These are phyloP conservation scores for Parascedosporium putredinis DNA, from an alignment of 2,329 filamentous ascomycete species.

Conservation along the genomic window DNA sequence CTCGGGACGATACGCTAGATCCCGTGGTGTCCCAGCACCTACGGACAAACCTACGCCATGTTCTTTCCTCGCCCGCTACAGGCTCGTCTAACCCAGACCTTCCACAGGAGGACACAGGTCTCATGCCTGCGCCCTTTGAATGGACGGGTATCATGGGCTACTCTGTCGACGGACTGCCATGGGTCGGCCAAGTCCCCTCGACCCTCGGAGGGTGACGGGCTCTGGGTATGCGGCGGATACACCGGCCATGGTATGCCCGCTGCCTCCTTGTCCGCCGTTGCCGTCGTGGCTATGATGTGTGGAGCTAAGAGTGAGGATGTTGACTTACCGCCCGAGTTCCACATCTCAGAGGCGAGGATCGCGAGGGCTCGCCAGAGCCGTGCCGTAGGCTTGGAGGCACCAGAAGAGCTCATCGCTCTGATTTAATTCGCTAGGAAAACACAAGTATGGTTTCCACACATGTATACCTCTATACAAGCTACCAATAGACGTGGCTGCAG, in stretches of 20 bases:
- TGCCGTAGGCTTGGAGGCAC: neutral
- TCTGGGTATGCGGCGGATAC: conserved; percentile 58
- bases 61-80: conserved; percentile 32
- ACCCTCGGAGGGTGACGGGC: conserved; percentile 35
- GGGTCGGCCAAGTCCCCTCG: conserved; percentile 57
- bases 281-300: conserved; percentile 50
- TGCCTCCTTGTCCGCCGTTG: conserved; percentile 55
- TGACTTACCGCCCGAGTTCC: conserved; percentile 33
- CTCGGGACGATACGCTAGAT: conserved; percentile 50
- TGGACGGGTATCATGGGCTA: conserved; percentile 81
- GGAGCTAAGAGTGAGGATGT: conserved; percentile 26
- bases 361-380: neutral
- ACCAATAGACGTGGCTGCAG: too few relatives aligned
- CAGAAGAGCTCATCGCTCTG: neutral
- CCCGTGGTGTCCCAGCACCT: conserved; percentile 45
- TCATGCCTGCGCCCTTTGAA: conserved; percentile 44
- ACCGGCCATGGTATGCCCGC: conserved; percentile 72
- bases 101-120: neutral
- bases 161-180: conserved; percentile 55
- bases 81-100: neutral
- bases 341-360: conserved; percentile 20
- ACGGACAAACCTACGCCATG: conserved; percentile 28
- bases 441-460: too few relatives aligned
- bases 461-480: too few relatives aligned
- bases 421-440: neutral